Conservation (phyloP, 495 filamentous ascomycete genomes). For the Articulospora tetracladia region DNA sequence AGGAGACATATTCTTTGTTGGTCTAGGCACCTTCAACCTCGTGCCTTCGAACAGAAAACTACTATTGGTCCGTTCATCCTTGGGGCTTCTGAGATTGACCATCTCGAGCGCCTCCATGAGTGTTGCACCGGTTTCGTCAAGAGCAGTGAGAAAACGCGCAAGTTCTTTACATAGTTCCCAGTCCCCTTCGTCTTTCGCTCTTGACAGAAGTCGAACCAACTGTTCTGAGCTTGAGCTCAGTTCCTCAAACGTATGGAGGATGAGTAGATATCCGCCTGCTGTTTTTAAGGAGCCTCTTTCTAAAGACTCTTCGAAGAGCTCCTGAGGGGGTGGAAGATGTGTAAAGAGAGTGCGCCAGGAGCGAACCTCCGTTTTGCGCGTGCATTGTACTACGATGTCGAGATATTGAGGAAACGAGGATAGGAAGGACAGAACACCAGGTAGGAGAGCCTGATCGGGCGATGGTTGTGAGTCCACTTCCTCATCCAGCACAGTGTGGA, state of each 20-base stretch:
- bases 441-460: constrained; percentile 71
- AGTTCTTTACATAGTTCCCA: constrained; percentile 98
- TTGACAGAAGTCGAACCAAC: constrained; percentile 75
- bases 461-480: constrained; percentile 78
- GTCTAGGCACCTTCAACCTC: constrained; percentile 45
- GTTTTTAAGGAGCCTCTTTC: constrained; percentile 85
- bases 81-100: constrained; percentile 53
- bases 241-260: constrained; percentile 91
- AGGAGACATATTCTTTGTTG: constrained; percentile 28
- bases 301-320: constrained; percentile 88
- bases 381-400: constrained; percentile 95
- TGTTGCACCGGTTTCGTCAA: constrained; percentile 83
- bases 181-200: constrained; percentile 79
- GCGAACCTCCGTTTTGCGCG: constrained; percentile 92
- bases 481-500: constrained; percentile 91
- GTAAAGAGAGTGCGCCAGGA: constrained; percentile 93
- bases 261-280: constrained; percentile 92
- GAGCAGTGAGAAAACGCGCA: constrained; percentile 84
- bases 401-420: constrained; percentile 87
- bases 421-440: constrained; percentile 82
- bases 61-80: constrained; percentile 31
- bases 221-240: constrained; percentile 72
- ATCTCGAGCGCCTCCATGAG: constrained; percentile 73
- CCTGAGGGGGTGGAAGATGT: constrained; percentile 81
- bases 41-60: constrained; percentile 44